Evolutionary conservation across 441 rosid genomes (phyloP).

Genomic region (Capsella rubella): DNA sequence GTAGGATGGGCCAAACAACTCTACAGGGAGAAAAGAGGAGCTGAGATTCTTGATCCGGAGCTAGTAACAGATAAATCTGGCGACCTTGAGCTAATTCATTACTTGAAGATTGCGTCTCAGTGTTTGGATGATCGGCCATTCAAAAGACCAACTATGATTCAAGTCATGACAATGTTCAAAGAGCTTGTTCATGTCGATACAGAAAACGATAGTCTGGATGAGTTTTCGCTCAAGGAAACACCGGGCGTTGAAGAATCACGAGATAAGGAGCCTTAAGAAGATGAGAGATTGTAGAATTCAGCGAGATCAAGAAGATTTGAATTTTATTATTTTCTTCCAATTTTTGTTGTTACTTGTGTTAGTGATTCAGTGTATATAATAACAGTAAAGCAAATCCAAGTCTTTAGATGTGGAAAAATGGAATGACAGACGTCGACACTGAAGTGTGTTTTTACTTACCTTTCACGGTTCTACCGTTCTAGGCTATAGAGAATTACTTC

Average conservation of each 20-base stretch:
- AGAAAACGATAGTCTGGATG: conserved; percentile 77
- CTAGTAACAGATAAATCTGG: conserved; percentile 51
- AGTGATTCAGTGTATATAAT: conserved; percentile 27
- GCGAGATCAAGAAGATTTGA: conserved; percentile 10
- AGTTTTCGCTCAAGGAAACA: conserved; percentile 70
- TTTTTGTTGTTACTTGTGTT: conserved; percentile 8
- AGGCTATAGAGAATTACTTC: conserved; percentile 19
- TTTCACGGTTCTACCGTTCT: background rate
- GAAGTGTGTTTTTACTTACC: background rate
- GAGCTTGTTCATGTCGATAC: conserved; percentile 81
- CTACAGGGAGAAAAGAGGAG: conserved; percentile 62
- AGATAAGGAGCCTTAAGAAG: conserved; percentile 51
- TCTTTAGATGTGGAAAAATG: background rate
- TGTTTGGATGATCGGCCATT: conserved; percentile 91
- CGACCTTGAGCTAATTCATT: conserved; percentile 68
- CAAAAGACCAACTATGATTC: conserved; percentile 92
- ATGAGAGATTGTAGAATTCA: background rate
- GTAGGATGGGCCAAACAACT: conserved; percentile 97
- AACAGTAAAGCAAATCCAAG: conserved; percentile 12
- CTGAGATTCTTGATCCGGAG: conserved; percentile 73
- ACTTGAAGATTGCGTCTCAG: conserved; percentile 79
- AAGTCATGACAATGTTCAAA: conserved; percentile 94
- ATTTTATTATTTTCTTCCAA: conserved; percentile 3
- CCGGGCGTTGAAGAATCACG: conserved; percentile 62
- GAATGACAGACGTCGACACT: background rate